These are phyloP conservation scores for Stachybotrys chlorohalonatus DNA, from an alignment of 2,329 filamentous ascomycete species.

Conservation along the genomic window DNA sequence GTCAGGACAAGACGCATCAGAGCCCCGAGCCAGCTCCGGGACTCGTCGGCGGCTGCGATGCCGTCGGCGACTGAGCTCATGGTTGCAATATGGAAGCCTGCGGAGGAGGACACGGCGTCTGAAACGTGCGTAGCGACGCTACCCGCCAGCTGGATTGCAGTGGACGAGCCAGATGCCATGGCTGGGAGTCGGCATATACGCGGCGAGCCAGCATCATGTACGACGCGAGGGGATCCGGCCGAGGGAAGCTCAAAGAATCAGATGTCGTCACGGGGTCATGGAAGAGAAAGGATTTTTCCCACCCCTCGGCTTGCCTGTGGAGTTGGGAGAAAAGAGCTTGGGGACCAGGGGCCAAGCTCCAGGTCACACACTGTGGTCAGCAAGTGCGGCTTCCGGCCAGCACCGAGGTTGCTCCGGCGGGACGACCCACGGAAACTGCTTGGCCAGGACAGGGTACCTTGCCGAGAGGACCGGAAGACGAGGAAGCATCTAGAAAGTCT, in stretches of 20 bases:
- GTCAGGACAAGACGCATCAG: constrained; percentile 46
- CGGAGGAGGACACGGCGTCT: constrained; percentile 19
- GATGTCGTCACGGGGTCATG: background rate
- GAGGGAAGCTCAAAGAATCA: constrained; percentile 2
- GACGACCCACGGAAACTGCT: too few species aligned
- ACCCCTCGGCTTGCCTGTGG: background rate
- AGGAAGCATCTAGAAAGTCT: too few species aligned
- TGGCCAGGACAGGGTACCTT: too few species aligned
- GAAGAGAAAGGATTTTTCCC: constrained; percentile 1
- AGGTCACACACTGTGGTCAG: background rate
- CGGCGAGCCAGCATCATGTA: constrained; percentile 27
- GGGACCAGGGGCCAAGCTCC: too few species aligned
- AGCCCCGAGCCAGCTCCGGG: constrained; percentile 48
- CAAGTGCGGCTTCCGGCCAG: background rate
- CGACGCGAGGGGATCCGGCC: constrained; percentile 4
- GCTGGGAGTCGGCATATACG: constrained; percentile 19
- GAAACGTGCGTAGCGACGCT: constrained; percentile 22
- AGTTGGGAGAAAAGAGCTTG: background rate
- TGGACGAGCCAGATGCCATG: constrained; percentile 33
- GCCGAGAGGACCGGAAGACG: too few species aligned
- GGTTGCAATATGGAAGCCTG: constrained; percentile 24
- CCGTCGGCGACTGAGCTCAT: constrained; percentile 23
- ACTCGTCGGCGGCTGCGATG: constrained; percentile 26
- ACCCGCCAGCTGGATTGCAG: constrained; percentile 22
- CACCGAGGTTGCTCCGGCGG: background rate